A percentile compares a stretch with the other conserved stretches of the same genome.
phyloP scores from a whole-genome alignment of 176 grass and related monocot species.

The Poa annua region DNA sequence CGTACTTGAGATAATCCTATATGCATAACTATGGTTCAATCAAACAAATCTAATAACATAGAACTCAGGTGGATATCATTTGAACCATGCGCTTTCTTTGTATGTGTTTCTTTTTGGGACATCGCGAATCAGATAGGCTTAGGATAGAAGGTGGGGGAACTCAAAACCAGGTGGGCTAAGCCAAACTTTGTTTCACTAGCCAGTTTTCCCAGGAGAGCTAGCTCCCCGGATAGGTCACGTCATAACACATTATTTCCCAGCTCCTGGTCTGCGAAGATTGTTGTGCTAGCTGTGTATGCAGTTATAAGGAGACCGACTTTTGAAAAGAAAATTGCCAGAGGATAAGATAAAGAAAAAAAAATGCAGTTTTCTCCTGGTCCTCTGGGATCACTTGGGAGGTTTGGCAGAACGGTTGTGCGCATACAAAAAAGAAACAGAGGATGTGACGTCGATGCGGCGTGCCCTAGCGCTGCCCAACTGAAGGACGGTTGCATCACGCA shows the following conservation, averaged over 20 bases:
- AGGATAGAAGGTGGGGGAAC: neutral
- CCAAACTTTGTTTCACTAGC: neutral
- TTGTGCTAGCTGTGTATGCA: neutral
- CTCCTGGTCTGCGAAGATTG: neutral
- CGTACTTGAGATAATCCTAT: neutral
- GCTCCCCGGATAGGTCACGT: neutral
- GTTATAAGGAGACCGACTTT: neutral
- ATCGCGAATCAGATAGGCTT: neutral
- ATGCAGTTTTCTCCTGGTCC: neutral
- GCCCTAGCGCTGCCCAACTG: slow-evolving; percentile 5
- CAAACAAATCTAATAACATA: neutral
- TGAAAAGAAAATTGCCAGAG: neutral
- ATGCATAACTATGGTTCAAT: neutral
- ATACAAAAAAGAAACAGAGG: neutral
- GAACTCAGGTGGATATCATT: too few relatives aligned
- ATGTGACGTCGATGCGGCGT: neutral
- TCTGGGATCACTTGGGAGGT: neutral
- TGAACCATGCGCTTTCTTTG: too few relatives aligned
- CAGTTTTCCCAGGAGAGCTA: neutral
- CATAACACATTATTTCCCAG: neutral
- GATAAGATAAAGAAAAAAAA: neutral
- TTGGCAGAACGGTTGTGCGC: neutral
- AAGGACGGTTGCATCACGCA: slow-evolving; percentile 11
- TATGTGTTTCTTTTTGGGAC: too few relatives aligned
- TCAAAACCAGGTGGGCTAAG: neutral